These are phyloP conservation scores for Phytopythium aichiense DNA, from an alignment of 352 stramenopile species.

Conservation along the genomic window DNA sequence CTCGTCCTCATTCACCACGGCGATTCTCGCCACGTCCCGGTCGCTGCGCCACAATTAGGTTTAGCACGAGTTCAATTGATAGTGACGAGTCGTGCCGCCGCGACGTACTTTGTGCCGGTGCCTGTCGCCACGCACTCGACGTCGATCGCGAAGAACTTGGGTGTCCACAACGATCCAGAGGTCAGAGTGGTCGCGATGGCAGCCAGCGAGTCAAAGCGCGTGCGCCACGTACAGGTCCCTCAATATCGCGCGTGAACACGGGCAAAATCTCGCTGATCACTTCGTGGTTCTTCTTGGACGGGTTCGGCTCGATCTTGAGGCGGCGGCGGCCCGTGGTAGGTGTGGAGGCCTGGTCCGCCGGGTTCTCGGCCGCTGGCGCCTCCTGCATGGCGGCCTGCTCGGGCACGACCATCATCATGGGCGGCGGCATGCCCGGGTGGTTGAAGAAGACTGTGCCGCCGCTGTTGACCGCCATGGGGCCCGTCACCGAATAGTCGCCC, in stretches of 20 bases:
- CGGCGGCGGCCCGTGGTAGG: slow-evolving; percentile 20
- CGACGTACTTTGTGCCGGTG: slow-evolving; percentile 59
- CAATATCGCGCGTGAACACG: slow-evolving; percentile 70
- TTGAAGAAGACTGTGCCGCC: slow-evolving; percentile 30
- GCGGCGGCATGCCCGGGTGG: slow-evolving; percentile 16
- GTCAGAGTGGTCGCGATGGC: not conserved
- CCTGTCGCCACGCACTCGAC: slow-evolving; percentile 92
- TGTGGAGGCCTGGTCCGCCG: slow-evolving; percentile 6
- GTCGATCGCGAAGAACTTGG: slow-evolving; percentile 90
- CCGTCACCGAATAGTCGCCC: slow-evolving; percentile 12
- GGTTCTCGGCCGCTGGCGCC: slow-evolving; percentile 12
- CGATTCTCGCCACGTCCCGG: slow-evolving; percentile 87
- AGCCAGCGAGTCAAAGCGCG: not conserved
- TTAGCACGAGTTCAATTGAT: not conserved
- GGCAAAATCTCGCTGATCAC: slow-evolving; percentile 74
- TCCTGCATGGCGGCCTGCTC: slow-evolving; percentile 7
- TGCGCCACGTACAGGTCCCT: slow-evolving; percentile 53
- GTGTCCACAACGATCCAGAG: not conserved
- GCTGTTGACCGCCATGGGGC: slow-evolving; percentile 15
- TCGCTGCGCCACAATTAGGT: slow-evolving; percentile 43
- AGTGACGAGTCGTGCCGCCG: not conserved
- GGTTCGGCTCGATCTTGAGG: slow-evolving; percentile 67
- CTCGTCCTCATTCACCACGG: slow-evolving; percentile 86
- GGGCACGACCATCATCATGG: slow-evolving; percentile 19
- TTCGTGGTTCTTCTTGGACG: slow-evolving; percentile 61